Conservation (phyloP, 1,284 basidiomycete species). For the Cutaneotrichosporon sp. region DNA sequence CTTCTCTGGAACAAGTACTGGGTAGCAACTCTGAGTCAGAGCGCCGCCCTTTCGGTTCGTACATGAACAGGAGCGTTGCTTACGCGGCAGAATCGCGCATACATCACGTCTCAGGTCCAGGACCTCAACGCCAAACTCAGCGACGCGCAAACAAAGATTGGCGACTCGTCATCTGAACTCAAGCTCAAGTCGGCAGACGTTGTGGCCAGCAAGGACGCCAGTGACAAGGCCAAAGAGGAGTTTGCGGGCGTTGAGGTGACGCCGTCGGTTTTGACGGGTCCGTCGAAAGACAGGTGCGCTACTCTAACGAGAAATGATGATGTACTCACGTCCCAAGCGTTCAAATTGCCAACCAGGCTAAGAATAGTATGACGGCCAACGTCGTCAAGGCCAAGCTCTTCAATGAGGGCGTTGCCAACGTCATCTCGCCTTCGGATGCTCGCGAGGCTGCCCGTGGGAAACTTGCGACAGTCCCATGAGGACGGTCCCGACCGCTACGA, state of each 20-base stretch:
- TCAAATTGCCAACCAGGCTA: constrained; percentile 78
- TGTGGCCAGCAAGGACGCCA: constrained; percentile 10
- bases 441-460: constrained; percentile 3
- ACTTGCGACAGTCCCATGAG: too few species aligned
- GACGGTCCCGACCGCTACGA: too few species aligned
- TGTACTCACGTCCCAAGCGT: constrained; percentile 52
- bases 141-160: constrained; percentile 25
- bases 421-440: constrained; percentile 20
- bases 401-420: constrained; percentile 31
- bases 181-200: constrained; percentile 40
- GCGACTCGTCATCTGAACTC: constrained; percentile 17
- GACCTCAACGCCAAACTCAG: constrained; percentile 82
- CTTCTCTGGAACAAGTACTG: constrained; percentile 99
- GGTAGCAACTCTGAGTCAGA: constrained; percentile 91
- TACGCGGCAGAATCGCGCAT: constrained; percentile 70
- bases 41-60: constrained; percentile 78
- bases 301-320: too few species aligned
- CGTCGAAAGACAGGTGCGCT: constrained; percentile 72
- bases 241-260: constrained; percentile 36
- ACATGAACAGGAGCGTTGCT: not conserved
- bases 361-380: constrained; percentile 84
- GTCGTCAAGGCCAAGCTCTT: constrained; percentile 67
- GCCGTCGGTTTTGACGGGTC: constrained; percentile 61
- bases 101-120: constrained; percentile 77
- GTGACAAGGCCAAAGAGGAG: constrained; percentile 50